phyloP scores from a whole-genome alignment of 2,329 filamentous ascomycete genomes.

The Cladorrhinum sp. region DNA sequence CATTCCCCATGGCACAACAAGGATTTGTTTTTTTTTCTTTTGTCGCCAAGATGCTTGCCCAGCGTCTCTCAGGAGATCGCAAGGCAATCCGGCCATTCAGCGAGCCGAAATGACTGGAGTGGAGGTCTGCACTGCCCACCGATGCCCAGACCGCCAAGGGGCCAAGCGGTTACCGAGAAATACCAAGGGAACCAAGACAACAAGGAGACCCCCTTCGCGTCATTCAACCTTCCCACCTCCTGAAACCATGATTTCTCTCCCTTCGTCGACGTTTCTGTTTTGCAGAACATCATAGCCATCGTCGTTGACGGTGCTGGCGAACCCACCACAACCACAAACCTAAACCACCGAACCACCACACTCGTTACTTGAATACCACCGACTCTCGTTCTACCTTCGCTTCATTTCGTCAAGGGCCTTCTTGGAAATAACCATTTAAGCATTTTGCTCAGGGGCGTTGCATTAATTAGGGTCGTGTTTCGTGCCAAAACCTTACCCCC shows the following conservation, averaged over 20 bases:
- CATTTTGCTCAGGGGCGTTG: background rate
- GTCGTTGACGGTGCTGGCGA: conserved; percentile 15
- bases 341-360: too few relatives aligned
- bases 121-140: conserved; percentile 13
- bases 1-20: background rate
- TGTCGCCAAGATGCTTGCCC: conserved; percentile 9
- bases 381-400: conserved; percentile 9
- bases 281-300: conserved; percentile 1
- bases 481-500: background rate
- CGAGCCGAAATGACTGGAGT: background rate
- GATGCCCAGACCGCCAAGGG: conserved; percentile 16
- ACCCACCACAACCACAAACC: background rate
- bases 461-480: background rate
- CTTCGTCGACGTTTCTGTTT: conserved; percentile 2
- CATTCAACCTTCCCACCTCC: conserved; percentile 17
- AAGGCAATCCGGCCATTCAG: background rate
- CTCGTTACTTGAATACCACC: conserved; percentile 17
- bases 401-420: background rate
- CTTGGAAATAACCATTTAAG: background rate
- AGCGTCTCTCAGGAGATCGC: background rate
- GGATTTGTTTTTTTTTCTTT: background rate
- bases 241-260: conserved; percentile 18
- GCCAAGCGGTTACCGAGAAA: conserved; percentile 23
- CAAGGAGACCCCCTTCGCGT: conserved; percentile 19
- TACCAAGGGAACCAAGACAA: conserved; percentile 20